Evolutionary conservation across 2,329 filamentous ascomycete genomes (phyloP).

Genomic region (Raffaelea arxii): DNA sequence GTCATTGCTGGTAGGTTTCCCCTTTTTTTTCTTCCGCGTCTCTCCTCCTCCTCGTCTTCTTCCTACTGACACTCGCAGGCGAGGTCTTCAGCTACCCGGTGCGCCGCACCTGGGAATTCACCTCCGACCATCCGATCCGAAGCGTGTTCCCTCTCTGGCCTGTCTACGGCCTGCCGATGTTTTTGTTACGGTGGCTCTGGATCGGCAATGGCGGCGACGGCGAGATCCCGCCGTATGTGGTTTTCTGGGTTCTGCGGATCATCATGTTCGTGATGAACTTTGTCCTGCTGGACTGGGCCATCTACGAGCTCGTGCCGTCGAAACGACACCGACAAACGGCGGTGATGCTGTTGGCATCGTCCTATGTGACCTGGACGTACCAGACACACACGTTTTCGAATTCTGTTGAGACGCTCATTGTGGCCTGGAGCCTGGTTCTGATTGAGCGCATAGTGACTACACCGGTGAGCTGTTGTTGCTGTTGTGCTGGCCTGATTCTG

Average conservation of each 20-base stretch:
- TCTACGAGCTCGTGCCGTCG: conserved; percentile 79
- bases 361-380: conserved; percentile 97
- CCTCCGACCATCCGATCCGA: conserved; percentile 75
- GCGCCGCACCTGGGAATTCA: conserved; percentile 93
- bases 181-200: conserved; percentile 85
- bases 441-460: conserved; percentile 76
- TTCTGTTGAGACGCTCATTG: conserved; percentile 85
- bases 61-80: no score
- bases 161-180: conserved; percentile 88
- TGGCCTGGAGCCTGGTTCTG: conserved; percentile 87
- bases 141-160: conserved; percentile 97
- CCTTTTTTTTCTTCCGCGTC: no score
- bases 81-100: conserved; percentile 89
- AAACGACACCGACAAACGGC: conserved; percentile 63
- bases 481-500: conserved; percentile 15
- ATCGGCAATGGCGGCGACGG: conserved; percentile 69
- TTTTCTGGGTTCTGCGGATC: conserved; percentile 81
- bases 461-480: conserved; percentile 45
- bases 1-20: conserved; percentile 74
- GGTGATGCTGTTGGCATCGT: conserved; percentile 80
- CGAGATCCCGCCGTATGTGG: conserved; percentile 69
- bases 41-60: no score
- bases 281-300: conserved; percentile 93
- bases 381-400: conserved; percentile 99
- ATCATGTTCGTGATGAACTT: conserved; percentile 95